Percentiles rank a stretch among this genome's conserved stretches.
Conservation (phyloP, 163 green algal genomes). For the Chlamydomonas reinhardtii region DNA sequence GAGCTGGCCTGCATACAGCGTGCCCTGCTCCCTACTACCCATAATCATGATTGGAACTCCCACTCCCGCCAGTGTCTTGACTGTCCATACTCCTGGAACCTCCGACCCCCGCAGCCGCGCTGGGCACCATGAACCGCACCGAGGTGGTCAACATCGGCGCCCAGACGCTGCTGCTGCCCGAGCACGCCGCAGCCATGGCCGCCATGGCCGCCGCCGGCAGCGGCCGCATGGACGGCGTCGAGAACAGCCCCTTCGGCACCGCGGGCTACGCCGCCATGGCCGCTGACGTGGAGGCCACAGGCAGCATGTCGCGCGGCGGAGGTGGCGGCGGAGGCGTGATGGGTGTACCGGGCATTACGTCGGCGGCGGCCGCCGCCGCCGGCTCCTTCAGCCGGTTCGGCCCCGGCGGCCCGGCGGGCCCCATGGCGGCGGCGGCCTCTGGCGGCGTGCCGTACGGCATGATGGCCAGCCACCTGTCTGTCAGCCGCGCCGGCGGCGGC, state of each 20-base stretch:
- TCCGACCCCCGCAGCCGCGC: too few species aligned
- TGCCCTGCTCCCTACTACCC: too few species aligned
- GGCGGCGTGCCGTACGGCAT: background rate
- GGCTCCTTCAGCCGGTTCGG: background rate
- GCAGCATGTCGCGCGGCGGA: background rate
- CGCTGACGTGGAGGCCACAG: too few species aligned
- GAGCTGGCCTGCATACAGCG: too few species aligned
- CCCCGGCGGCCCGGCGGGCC: too few species aligned
- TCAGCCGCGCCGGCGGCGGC: background rate
- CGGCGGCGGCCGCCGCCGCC: too few species aligned
- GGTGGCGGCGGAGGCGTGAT: background rate
- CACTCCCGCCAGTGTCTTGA: too few species aligned
- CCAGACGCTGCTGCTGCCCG: slow-evolving; percentile 19
- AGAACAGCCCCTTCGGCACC: background rate
- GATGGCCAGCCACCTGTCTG: background rate
- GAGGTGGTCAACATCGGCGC: background rate
- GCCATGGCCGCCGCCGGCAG: background rate
- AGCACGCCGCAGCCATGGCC: background rate
- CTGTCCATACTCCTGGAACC: too few species aligned
- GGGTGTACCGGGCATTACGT: background rate
- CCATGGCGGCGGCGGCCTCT: background rate
- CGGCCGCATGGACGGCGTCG: too few species aligned
- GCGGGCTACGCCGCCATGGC: background rate
- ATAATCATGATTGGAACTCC: too few species aligned
- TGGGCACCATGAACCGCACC: too few species aligned